Percentiles rank a stretch among this genome's conserved stretches.
Evolutionary conservation across 345 rosid genomes (phyloP).

Genomic region (Microthlaspi erraticum): DNA sequence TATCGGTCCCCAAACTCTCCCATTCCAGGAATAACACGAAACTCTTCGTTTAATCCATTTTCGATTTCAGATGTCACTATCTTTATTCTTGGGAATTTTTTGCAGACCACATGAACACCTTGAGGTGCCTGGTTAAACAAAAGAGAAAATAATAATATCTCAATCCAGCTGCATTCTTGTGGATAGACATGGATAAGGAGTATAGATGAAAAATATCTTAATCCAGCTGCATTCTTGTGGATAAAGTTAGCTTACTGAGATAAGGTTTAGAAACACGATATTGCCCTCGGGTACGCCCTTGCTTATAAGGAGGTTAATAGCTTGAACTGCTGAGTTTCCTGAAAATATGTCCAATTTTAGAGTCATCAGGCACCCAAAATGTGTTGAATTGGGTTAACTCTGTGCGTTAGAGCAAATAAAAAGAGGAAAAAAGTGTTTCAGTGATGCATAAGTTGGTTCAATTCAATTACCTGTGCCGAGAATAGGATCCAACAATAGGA

Average conservation of each 20-base stretch:
- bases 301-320: constrained; percentile 77
- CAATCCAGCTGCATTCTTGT: constrained; percentile 31
- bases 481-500: constrained; percentile 90
- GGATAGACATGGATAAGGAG: constrained; percentile 31
- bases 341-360: constrained; percentile 28
- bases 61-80: constrained; percentile 99
- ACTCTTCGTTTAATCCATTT: constrained; percentile 84
- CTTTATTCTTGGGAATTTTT: constrained; percentile 86
- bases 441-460: constrained; percentile 17
- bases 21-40: constrained; percentile 95
- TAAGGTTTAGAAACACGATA: constrained; percentile 96
- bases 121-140: constrained; percentile 81
- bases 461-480: constrained; percentile 90
- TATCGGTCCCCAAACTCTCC: constrained; percentile 98
- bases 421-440: background rate
- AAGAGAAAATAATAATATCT: constrained; percentile 22
- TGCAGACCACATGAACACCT: constrained; percentile 97
- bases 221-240: no score
- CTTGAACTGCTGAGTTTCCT: constrained; percentile 98
- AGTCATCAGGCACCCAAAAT: constrained; percentile 14
- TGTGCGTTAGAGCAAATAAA: constrained; percentile 17
- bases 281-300: constrained; percentile 93
- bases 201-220: background rate
- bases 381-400: background rate
- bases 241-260: constrained; percentile 61